These are phyloP conservation scores for Cutaneotrichosporon cavernicola DNA, from an alignment of 1,284 basidiomycete species.

Conservation along the genomic window DNA sequence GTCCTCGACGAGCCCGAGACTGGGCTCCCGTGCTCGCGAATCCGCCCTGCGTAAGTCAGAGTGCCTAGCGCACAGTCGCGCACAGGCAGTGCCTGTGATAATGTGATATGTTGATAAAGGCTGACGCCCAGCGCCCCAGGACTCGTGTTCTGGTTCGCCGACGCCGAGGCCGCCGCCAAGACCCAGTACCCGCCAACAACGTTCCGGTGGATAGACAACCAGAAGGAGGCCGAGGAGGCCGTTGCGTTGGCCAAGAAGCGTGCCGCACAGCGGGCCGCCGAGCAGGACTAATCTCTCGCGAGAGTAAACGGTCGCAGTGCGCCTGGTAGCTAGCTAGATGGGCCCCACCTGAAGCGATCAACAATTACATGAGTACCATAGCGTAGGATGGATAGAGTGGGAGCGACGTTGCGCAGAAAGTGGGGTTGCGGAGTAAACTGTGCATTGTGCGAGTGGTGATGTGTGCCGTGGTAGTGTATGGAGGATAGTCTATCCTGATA, in stretches of 20 bases:
- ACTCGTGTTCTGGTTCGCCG: conserved; percentile 88
- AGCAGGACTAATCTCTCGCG: conserved; percentile 16
- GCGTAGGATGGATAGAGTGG: not conserved
- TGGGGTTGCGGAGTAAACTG: not conserved
- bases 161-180: conserved; percentile 65
- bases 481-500: not conserved
- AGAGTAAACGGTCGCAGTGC: not conserved
- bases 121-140: conserved; percentile 62
- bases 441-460: not conserved
- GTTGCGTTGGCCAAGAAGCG: conserved; percentile 43
- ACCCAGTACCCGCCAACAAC: conserved; percentile 49
- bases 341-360: too few species aligned
- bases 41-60: conserved; percentile 64
- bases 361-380: conserved; percentile 2
- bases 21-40: conserved; percentile 78
- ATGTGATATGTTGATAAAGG: not conserved
- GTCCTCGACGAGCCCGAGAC: conserved; percentile 82
- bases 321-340: not conserved
- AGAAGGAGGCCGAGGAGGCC: conserved; percentile 52
- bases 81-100: not conserved
- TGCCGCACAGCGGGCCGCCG: conserved; percentile 31
- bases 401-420: not conserved
- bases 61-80: conserved; percentile 1
- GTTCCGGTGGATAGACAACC: conserved; percentile 54
- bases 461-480: not conserved